Percentiles rank a stretch among this genome's conserved stretches.
Evolutionary conservation across 495 filamentous ascomycete species (phyloP).

Genomic region (Penicillium diatomitis): DNA sequence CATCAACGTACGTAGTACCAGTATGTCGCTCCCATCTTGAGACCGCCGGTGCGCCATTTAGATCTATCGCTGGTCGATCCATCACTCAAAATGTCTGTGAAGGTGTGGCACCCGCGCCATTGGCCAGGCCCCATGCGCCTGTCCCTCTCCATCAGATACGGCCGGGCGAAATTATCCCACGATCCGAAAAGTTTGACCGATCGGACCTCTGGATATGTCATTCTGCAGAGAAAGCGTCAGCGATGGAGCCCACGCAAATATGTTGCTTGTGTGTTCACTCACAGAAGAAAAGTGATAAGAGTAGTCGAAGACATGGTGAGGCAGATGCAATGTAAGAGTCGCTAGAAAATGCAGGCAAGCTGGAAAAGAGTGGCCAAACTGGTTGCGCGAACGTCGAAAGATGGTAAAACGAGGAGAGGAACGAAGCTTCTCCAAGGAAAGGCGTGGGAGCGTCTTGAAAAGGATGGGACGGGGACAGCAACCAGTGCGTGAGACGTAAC

Average conservation of each 20-base stretch:
- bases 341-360: conserved; percentile 4
- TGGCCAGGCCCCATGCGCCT: conserved; percentile 55
- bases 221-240: conserved; percentile 4
- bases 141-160: conserved; percentile 74
- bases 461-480: too few relatives aligned
- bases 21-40: conserved; percentile 89
- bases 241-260: not conserved
- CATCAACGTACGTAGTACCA: conserved; percentile 74
- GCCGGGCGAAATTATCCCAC: conserved; percentile 81
- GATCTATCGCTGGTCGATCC: conserved; percentile 46
- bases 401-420: conserved; percentile 3
- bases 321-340: conserved; percentile 4
- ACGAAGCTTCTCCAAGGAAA: not conserved
- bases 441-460: too few relatives aligned
- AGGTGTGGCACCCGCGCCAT: conserved; percentile 79
- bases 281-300: conserved; percentile 67
- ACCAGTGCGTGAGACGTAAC: conserved; percentile 1
- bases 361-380: conserved; percentile 3
- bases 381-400: not conserved
- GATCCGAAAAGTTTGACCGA: conserved; percentile 79
- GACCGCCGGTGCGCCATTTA: conserved; percentile 59
- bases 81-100: conserved; percentile 76
- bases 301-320: conserved; percentile 58
- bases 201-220: conserved; percentile 52
- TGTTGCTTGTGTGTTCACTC: conserved; percentile 26